Conservation (phyloP, 2,329 filamentous ascomycete genomes). For the Didymella keratinophila region DNA sequence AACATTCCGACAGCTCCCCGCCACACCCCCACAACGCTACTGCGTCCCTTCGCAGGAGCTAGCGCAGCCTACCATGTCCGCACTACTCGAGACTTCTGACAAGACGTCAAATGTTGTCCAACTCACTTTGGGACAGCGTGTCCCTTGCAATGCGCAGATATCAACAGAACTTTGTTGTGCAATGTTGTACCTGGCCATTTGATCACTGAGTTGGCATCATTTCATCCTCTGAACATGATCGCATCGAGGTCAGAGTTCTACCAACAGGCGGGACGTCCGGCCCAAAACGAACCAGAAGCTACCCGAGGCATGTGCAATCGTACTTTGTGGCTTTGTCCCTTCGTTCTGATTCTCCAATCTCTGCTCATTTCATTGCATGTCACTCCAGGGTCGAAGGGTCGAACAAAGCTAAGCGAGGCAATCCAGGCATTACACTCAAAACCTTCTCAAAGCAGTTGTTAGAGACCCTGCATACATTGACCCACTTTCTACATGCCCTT, state of each 20-base stretch:
- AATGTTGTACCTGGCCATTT: too few relatives aligned
- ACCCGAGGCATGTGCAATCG: not conserved
- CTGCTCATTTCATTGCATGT: not conserved
- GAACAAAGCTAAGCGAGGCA: not conserved
- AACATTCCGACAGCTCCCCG: not conserved
- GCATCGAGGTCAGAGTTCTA: not conserved
- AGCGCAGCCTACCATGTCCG: not conserved
- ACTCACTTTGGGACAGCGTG: not conserved
- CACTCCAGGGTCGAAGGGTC: not conserved
- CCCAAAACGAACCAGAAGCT: not conserved
- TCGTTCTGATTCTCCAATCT: not conserved
- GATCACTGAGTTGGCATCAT: not conserved
- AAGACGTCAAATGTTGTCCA: not conserved
- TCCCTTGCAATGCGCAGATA: not conserved
- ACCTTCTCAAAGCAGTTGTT: not conserved
- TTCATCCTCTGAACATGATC: not conserved
- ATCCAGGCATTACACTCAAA: not conserved
- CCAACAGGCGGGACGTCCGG: not conserved
- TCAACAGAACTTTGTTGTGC: not conserved
- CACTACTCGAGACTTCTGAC: not conserved
- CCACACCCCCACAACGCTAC: conserved; percentile 1
- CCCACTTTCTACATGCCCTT: not conserved
- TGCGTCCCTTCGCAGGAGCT: not conserved
- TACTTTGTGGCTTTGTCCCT: too few relatives aligned
- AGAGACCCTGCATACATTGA: not conserved